Evolutionary conservation across 306 rosid genomes (phyloP).

Genomic region (Vigna trinervia): DNA sequence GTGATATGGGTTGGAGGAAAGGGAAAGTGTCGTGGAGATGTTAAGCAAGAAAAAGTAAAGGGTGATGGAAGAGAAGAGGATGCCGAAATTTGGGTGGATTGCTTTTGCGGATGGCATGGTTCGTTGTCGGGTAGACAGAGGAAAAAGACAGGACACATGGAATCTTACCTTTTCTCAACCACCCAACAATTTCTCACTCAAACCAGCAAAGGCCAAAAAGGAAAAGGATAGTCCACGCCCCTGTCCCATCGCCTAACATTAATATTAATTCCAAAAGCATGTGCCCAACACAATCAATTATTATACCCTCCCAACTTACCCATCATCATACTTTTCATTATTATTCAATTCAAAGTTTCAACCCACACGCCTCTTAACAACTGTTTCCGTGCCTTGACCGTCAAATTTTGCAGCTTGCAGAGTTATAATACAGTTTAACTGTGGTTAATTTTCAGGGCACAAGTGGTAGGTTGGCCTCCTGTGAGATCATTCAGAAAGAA

Average conservation of each 20-base stretch:
- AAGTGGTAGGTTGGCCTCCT: constrained; percentile 92
- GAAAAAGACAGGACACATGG: constrained; percentile 69
- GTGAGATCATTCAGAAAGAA: constrained; percentile 76
- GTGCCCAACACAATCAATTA: constrained; percentile 21
- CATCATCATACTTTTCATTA: too few relatives aligned
- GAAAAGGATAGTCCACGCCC: constrained; percentile 27
- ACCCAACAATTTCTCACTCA: constrained; percentile 43
- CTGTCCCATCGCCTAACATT: constrained; percentile 26
- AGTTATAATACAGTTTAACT: background rate
- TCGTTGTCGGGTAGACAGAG: constrained; percentile 65
- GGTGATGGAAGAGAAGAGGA: background rate
- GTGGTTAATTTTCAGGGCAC: constrained; percentile 58
- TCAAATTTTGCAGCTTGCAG: background rate
- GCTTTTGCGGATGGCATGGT: constrained; percentile 48
- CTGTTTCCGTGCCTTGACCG: constrained; percentile 4
- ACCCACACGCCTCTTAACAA: background rate
- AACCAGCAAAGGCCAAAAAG: constrained; percentile 24
- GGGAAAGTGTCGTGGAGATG: background rate
- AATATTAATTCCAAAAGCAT: constrained; percentile 13
- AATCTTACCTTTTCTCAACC: constrained; percentile 59
- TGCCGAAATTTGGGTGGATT: background rate
- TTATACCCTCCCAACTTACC: background rate
- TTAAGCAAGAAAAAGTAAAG: constrained; percentile 3
- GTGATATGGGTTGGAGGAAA: background rate
- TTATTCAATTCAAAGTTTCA: background rate